These are phyloP conservation scores for Cymodocea nodosa DNA, from an alignment of 116 monocot species.

Conservation along the genomic window DNA sequence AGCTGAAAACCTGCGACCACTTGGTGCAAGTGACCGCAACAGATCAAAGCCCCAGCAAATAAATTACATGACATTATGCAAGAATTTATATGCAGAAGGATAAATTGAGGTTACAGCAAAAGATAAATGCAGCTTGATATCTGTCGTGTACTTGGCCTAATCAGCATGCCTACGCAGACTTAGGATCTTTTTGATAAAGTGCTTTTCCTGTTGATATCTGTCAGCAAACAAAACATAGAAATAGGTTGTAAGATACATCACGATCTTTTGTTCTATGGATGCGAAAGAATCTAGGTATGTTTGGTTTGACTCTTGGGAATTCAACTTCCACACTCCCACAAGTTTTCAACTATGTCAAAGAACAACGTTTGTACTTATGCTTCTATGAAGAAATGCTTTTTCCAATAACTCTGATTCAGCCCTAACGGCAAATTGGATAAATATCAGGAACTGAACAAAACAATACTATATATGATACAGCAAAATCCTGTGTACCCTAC, in stretches of 20 bases:
- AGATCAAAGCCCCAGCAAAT: too few relatives aligned
- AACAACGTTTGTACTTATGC: not conserved
- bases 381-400: not conserved
- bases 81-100: not conserved
- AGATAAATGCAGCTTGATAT: not conserved
- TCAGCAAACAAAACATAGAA: not conserved
- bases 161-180: conserved; percentile 9
- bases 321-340: not conserved
- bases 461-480: not conserved
- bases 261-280: not conserved
- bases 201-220: conserved; percentile 63
- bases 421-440: too few relatives aligned
- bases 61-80: not conserved
- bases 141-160: not conserved
- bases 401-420: too few relatives aligned
- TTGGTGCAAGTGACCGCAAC: too few relatives aligned
- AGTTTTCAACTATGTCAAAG: not conserved
- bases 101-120: not conserved
- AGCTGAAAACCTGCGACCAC: too few relatives aligned
- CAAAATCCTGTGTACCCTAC: not conserved
- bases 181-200: conserved; percentile 47
- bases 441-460: not conserved
- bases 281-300: not conserved
- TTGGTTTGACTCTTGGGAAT: not conserved
- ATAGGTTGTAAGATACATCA: not conserved